Base-by-base conservation (phyloP, 495 filamentous ascomycete species). In the Penicillium cataractarum region DNA sequence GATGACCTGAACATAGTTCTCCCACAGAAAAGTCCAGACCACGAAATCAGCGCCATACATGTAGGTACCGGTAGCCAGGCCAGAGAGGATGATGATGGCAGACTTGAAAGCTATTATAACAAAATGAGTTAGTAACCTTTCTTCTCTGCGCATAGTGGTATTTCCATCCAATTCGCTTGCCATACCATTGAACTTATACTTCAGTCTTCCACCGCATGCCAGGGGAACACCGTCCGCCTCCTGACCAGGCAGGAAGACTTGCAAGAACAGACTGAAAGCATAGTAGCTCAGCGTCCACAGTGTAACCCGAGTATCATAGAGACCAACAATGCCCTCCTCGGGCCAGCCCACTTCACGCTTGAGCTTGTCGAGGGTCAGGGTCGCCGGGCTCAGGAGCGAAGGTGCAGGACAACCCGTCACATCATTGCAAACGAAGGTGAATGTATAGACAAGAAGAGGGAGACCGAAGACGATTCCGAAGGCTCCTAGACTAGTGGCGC, bases 391-490 rank as follows among this genome's bases (percentile, higher is more conserved):
- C 52, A 97, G 84, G 27, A 95, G 80, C n/a, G 89, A 93, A 9
- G 93, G 92, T 7, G 91, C 87, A 13, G 95, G 96, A 67, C 96
- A 98, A 56, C 96, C 95, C 29, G 92, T 87, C 62, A 93, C 74
- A 71, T 97, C 95, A 72, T 97, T 98, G 83, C 95, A 97, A 65
- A 91, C 76, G 71, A 97, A 97, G 37, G 87, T 80, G 66, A 92
- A 84, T 57, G 83, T 67, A 74, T 94, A 97, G 67, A 90, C 82
- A 49, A 91, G 75, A 19, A 90, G 29, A 0, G 95, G 94, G 13
- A 96, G 86, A 27, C 87, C 90, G 65, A 95, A 84, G 33, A 87
- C 87, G 59, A 97, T 89, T 46, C 75, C 85, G 46, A 87, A 81
- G 13, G 90, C 90, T 49, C 93, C 93, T 56, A 87, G 78, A 21